These are phyloP conservation scores for Margaritispora aquatica DNA, from an alignment of 495 filamentous ascomycete species.

Conservation along the genomic window DNA sequence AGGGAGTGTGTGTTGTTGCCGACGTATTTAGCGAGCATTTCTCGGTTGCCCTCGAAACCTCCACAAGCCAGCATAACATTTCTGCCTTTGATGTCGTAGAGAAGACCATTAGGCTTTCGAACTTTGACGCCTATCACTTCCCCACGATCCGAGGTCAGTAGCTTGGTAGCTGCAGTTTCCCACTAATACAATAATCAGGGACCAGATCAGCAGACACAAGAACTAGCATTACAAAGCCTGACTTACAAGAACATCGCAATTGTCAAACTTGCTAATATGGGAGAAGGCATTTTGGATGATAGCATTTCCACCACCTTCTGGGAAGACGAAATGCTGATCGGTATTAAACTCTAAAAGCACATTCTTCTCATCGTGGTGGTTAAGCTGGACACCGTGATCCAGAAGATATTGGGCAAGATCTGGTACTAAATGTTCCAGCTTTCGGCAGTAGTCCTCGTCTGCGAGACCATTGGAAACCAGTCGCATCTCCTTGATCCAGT, in stretches of 20 bases:
- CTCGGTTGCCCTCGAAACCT: conserved; percentile 7
- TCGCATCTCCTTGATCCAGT: conserved; percentile 7
- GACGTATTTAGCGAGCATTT: conserved; percentile 8
- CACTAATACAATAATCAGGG: background rate
- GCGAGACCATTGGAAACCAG: conserved; percentile 2
- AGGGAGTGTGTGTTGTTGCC: conserved; percentile 1
- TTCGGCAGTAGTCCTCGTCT: conserved; percentile 1
- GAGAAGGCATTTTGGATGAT: conserved; percentile 6
- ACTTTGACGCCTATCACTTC: conserved; percentile 6
- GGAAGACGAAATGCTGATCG: conserved; percentile 9
- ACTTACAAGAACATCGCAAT: background rate
- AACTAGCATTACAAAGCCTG: too few relatives aligned
- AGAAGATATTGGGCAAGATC: conserved; percentile 2
- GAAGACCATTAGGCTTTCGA: conserved; percentile 5
- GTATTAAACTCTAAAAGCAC: conserved; percentile 10
- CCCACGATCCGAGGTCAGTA: background rate
- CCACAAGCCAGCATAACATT: conserved; percentile 5
- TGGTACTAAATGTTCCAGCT: conserved; percentile 1
- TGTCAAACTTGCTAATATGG: background rate
- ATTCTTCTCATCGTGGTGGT: conserved; percentile 9
- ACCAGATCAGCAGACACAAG: background rate
- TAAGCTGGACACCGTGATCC: conserved; percentile 4
- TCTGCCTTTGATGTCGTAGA: background rate
- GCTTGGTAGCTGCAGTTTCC: conserved; percentile 3
- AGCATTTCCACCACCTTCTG: conserved; percentile 8